Conservation (phyloP, 805 yeast genomes). For the Wickerhamomyces sydowiorum region DNA sequence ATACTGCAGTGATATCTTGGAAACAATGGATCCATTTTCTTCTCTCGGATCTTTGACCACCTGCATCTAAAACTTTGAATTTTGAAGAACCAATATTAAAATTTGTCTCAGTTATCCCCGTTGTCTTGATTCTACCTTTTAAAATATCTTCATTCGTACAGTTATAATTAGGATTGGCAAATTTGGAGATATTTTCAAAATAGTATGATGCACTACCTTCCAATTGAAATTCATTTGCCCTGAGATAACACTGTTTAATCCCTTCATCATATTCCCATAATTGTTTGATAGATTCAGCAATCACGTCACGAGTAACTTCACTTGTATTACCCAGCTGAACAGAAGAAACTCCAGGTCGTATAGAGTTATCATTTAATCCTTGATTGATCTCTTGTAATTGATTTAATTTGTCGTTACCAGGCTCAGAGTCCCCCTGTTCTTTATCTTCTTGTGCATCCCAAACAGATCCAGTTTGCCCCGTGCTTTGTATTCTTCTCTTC, state of each 20-base stretch:
- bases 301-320: constrained; percentile 35
- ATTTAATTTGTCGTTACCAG: constrained; percentile 1
- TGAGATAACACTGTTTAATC: constrained; percentile 47
- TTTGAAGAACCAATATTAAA: constrained; percentile 62
- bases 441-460: constrained; percentile 19
- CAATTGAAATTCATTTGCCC: constrained; percentile 75
- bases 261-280: constrained; percentile 75
- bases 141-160: constrained; percentile 82
- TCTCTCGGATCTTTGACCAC: constrained; percentile 91
- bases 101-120: constrained; percentile 87
- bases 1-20: constrained; percentile 80
- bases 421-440: constrained; percentile 9
- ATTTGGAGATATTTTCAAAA: constrained; percentile 64
- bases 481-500: constrained; percentile 46
- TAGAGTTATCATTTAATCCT: constrained; percentile 11
- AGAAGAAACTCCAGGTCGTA: constrained; percentile 21
- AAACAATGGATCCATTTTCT: constrained; percentile 94
- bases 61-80: constrained; percentile 87
- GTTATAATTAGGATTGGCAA: constrained; percentile 56
- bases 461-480: constrained; percentile 40
- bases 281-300: constrained; percentile 63
- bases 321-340: background rate
- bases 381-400: constrained; percentile 14
- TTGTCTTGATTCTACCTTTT: constrained; percentile 88
- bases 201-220: constrained; percentile 81